Percentiles rank a stretch among this genome's conserved stretches.
phyloP scores from a whole-genome alignment of 2,329 filamentous ascomycete genomes.

The Phoma herbarum region DNA sequence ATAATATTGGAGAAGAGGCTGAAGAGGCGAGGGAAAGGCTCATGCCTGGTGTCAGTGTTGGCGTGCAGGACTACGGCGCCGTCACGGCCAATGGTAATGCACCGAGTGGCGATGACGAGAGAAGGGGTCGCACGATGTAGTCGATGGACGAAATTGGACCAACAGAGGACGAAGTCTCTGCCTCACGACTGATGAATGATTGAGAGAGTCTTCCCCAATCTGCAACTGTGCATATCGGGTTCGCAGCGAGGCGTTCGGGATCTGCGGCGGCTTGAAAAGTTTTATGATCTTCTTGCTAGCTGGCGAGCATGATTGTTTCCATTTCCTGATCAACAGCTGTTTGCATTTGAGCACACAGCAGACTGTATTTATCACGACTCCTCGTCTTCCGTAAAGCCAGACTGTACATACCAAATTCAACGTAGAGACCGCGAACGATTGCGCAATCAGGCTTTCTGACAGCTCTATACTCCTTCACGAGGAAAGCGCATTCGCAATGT shows the following conservation, averaged over 20 bases:
- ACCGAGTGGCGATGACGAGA: slow-evolving; percentile 28
- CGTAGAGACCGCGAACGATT: not conserved
- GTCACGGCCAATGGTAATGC: slow-evolving; percentile 24
- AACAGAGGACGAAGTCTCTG: not conserved
- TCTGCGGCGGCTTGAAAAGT: not conserved
- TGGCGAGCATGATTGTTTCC: not conserved
- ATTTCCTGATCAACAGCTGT: not conserved
- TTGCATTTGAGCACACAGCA: not conserved
- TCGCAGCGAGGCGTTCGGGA: slow-evolving; percentile 25
- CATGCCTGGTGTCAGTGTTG: slow-evolving; percentile 43
- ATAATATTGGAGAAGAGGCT: slow-evolving; percentile 49
- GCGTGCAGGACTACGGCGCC: slow-evolving; percentile 18
- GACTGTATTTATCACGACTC: not conserved
- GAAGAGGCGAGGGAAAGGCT: slow-evolving; percentile 47
- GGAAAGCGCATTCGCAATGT: not conserved
- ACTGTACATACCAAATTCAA: not conserved
- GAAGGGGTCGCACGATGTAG: slow-evolving; percentile 30
- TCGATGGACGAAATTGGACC: not conserved
- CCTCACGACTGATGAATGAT: not conserved
- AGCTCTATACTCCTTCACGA: not conserved
- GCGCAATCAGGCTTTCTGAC: not conserved
- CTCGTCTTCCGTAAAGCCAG: not conserved
- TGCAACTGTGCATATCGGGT: not conserved
- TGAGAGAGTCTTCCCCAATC: not conserved
- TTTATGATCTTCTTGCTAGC: not conserved